phyloP scores from a whole-genome alignment of 2,329 filamentous ascomycete species.

The Biscogniauxia marginata region DNA sequence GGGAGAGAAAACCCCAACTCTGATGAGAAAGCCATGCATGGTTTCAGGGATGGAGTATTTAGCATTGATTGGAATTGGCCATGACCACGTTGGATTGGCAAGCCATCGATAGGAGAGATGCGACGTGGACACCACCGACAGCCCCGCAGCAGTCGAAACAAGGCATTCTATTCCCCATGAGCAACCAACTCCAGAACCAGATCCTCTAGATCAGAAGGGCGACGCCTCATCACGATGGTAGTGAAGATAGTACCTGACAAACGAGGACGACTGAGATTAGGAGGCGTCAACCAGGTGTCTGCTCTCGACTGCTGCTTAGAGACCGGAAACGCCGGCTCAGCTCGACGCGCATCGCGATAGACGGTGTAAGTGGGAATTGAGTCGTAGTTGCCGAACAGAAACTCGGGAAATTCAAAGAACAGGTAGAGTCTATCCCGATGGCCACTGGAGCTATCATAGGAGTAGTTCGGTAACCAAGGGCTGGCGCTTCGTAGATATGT shows the following conservation, averaged over 20 bases:
- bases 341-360: slow-evolving; percentile 4
- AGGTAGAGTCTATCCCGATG: slow-evolving; percentile 6
- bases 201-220: not conserved
- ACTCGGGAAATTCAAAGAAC: slow-evolving; percentile 18
- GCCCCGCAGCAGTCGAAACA: not conserved
- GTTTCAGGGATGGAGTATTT: not conserved
- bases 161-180: not conserved
- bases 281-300: not conserved
- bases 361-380: slow-evolving; percentile 17
- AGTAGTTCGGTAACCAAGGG: slow-evolving; percentile 16
- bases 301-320: not conserved
- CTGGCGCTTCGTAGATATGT: slow-evolving; percentile 19
- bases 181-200: not conserved
- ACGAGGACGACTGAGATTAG: not conserved
- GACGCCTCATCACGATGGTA: not conserved
- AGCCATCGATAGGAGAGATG: not conserved
- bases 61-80: not conserved
- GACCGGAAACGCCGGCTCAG: not conserved
- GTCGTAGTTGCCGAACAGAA: slow-evolving; percentile 29
- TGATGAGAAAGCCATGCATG: not conserved
- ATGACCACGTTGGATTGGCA: not conserved
- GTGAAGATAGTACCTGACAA: not conserved
- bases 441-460: slow-evolving; percentile 6
- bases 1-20: not conserved
- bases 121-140: not conserved